Conservation (phyloP, 768 basidiomycete genomes). For the Pholiota molesta region DNA sequence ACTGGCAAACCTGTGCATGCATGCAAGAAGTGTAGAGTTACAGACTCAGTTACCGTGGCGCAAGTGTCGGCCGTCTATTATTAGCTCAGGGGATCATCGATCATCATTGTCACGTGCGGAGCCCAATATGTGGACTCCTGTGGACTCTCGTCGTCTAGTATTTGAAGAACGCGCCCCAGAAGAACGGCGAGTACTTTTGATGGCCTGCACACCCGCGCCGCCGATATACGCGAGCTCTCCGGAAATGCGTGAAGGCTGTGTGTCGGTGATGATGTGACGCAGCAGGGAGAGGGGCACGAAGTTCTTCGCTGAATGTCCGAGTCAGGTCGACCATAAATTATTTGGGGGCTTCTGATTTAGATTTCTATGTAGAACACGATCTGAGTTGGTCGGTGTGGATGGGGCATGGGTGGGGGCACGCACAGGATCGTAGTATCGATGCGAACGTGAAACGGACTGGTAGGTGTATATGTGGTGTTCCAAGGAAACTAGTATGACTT, state of each 20-base stretch:
- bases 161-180: no score
- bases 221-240: no score
- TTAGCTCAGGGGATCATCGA: no score
- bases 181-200: conserved; percentile 51
- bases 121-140: no score
- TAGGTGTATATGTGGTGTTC: neutral
- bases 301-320: conserved; percentile 63
- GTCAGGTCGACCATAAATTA: conserved; percentile 93
- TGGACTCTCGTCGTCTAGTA: no score
- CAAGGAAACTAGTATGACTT: conserved; percentile 29
- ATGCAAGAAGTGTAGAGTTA: no score
- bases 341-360: conserved; percentile 71
- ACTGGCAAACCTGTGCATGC: no score
- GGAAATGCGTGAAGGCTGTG: conserved; percentile 40
- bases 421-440: conserved; percentile 84
- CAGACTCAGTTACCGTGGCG: no score
- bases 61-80: no score
- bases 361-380: conserved; percentile 58
- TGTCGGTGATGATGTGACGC: conserved; percentile 59
- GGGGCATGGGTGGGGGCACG: conserved; percentile 23
- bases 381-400: no score
- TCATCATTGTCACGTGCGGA: no score
- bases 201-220: no score
- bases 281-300: conserved; percentile 82
- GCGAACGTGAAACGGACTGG: conserved; percentile 37